Base-by-base conservation (phyloP, 1,284 basidiomycete genomes). In the Pseudozyma thailandica region DNA sequence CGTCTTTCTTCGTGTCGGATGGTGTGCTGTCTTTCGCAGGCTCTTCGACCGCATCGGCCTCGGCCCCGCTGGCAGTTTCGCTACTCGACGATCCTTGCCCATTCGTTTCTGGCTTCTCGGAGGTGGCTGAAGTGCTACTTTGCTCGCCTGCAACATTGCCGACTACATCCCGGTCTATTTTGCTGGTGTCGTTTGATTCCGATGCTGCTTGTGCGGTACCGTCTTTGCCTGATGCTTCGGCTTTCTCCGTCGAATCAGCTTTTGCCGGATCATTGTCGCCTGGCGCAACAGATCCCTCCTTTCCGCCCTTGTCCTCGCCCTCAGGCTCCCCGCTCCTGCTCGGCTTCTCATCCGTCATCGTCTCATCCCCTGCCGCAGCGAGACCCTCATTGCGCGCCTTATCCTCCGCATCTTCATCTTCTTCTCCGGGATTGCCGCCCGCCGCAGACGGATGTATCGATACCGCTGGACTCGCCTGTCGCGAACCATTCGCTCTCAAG, bases 401-500 rank as follows among this genome's bases (percentile, higher is more conserved):
- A 13, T 64, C 61, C 37, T 64, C 54, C 18, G 50, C 50, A 28
- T 48, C 15, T 30, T 37, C 50, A 26, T 53, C 43, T 0, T 26
- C 41, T 6, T 44, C 30, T 0, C 21, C 39, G 3, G 18, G 33
- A 21, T 35, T 37, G 15, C 39, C 38, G 3, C n/a, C 44, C 2
- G 28, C 27, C 4, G 59, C 63, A 7, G 52, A 45, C 2, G 54
- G 33, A 43, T 65, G 69, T 43, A 72, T 66, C 21, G 69, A 60
- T 0, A 72, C 50, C 6, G 38, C 13, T 20, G 38, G 38, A 41
- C 38, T 41, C 7, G 6, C 21, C 18, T 41, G 18, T n/a, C 38
- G 18, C 38, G 28, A 42, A 45, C 7, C 18, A n/a, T 25, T 30
- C 23, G n/a, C 80, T 77, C 42, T 82, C 20, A n/a, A 33, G 16